Conservation (phyloP, 345 rosid genomes). For the Combretum micranthum region DNA sequence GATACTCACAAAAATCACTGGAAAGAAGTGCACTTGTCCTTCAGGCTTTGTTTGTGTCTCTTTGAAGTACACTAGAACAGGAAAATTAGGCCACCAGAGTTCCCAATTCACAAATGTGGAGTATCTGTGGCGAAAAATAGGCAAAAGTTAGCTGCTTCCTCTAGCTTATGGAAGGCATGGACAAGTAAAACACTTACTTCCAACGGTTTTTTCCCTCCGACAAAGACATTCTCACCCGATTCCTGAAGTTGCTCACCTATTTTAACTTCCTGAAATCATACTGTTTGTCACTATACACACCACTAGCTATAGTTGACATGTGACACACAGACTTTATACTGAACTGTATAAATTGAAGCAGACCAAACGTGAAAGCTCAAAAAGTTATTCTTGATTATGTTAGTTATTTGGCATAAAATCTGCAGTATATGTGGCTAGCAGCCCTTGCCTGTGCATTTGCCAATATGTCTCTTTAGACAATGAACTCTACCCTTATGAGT, state of each 20-base stretch:
- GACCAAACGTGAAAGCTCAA: background rate
- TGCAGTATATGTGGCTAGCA: too few relatives aligned
- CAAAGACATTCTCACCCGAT: constrained; percentile 67
- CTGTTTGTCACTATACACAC: background rate
- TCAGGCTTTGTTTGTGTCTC: constrained; percentile 71
- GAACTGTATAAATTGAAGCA: background rate
- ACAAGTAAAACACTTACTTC: constrained; percentile 44
- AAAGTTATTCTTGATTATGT: too few relatives aligned
- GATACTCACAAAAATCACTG: constrained; percentile 64
- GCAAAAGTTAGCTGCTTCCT: constrained; percentile 1
- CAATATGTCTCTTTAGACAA: too few relatives aligned
- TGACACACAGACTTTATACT: background rate
- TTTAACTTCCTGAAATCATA: constrained; percentile 50
- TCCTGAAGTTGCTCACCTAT: constrained; percentile 62
- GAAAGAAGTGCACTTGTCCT: constrained; percentile 85
- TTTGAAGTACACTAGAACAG: constrained; percentile 63
- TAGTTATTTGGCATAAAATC: too few relatives aligned
- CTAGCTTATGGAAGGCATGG: background rate
- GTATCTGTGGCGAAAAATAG: constrained; percentile 29
- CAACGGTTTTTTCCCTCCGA: constrained; percentile 73
- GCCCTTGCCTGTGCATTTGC: too few relatives aligned
- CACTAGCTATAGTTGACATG: background rate
- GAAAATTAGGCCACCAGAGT: constrained; percentile 81
- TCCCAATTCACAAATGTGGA: constrained; percentile 80
- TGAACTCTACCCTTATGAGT: too few relatives aligned